Evolutionary conservation across 345 rosid genomes (phyloP).

Genomic region (Crucihimalaya himalaica): DNA sequence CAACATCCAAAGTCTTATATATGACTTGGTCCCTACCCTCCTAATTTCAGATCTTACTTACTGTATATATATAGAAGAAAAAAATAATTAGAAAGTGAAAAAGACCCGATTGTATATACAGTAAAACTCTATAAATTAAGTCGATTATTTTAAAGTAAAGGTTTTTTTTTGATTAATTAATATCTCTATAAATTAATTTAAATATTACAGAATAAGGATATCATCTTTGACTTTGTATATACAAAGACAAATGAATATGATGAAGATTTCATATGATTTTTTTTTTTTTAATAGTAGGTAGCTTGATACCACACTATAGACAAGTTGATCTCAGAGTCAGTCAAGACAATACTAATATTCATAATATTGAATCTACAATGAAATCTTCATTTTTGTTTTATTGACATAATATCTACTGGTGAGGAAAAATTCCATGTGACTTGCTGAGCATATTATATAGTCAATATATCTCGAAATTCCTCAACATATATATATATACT

Average conservation of each 20-base stretch:
- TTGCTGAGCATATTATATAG: not conserved
- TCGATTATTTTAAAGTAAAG: no score
- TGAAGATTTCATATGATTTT: no score
- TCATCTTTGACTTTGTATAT: no score
- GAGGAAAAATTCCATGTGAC: slow-evolving; percentile 13
- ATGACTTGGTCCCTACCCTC: slow-evolving; percentile 29
- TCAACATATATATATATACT: no score
- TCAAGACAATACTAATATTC: not conserved
- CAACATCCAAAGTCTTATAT: slow-evolving; percentile 23
- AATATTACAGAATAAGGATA: no score
- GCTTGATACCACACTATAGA: slow-evolving; percentile 22
- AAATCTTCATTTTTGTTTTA: slow-evolving; percentile 28
- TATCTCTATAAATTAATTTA: no score
- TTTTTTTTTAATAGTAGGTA: no score
- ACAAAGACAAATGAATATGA: no score
- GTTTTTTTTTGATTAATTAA: no score
- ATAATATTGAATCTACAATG: not conserved
- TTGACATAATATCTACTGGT: slow-evolving; percentile 6
- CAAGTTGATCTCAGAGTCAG: slow-evolving; percentile 18
- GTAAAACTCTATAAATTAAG: not conserved
- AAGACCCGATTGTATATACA: not conserved
- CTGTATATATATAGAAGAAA: not conserved
- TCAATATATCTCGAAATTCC: no score
- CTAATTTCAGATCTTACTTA: not conserved
- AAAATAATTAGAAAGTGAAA: not conserved